These are phyloP conservation scores for Limonium bicolor DNA, from an alignment of 148 eudicot genomes.

Conservation along the genomic window DNA sequence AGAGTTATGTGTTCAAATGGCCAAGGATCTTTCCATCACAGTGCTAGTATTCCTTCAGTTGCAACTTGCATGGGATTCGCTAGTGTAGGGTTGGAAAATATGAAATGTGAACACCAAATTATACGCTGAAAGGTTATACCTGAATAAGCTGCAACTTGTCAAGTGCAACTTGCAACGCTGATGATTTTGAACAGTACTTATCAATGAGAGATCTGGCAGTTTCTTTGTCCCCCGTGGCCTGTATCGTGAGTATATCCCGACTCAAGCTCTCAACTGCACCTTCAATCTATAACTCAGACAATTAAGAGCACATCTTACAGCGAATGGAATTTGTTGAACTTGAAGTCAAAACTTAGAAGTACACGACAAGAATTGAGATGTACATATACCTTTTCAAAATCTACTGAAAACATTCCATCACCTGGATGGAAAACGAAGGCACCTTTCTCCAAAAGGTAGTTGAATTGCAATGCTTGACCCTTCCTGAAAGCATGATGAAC, in stretches of 20 bases:
- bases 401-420: slow-evolving; percentile 73
- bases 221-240: slow-evolving; percentile 74
- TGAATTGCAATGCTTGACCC: slow-evolving; percentile 95
- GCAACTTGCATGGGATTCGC: neutral
- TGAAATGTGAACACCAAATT: neutral
- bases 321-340: neutral
- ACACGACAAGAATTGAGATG: neutral
- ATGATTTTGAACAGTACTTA: slow-evolving; percentile 45
- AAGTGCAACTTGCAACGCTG: slow-evolving; percentile 50
- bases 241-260: slow-evolving; percentile 79
- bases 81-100: neutral
- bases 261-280: slow-evolving; percentile 75
- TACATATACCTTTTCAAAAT: slow-evolving; percentile 67
- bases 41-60: neutral
- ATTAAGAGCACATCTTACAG: neutral
- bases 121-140: slow-evolving; percentile 24
- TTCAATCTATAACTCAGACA: slow-evolving; percentile 30
- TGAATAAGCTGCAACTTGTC: slow-evolving; percentile 54
- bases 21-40: too few species aligned
- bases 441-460: slow-evolving; percentile 83
- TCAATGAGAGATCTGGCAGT: slow-evolving; percentile 49
- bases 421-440: slow-evolving; percentile 63
- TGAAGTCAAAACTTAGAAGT: neutral
- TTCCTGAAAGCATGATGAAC: slow-evolving; percentile 47
- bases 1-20: too few species aligned